Percentiles rank a stretch among this genome's conserved stretches.
Conservation (phyloP, 2,329 filamentous ascomycete species). For the Diplodia corticola region DNA sequence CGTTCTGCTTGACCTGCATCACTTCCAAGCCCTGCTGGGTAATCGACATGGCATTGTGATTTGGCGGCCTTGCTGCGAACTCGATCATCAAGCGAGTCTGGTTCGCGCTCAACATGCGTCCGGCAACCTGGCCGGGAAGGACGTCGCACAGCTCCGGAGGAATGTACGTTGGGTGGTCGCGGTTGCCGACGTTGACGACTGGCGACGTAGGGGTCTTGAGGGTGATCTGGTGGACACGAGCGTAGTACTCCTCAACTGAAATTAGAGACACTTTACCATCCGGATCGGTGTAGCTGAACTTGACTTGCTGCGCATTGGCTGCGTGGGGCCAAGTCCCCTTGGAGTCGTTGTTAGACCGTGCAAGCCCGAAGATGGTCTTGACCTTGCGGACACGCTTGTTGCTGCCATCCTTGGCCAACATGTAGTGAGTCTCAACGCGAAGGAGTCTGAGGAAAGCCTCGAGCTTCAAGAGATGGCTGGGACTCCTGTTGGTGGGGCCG, state of each 20-base stretch:
- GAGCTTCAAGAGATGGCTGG: slow-evolving; percentile 15
- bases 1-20: slow-evolving; percentile 17
- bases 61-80: slow-evolving; percentile 35
- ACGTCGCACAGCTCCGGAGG: slow-evolving; percentile 37
- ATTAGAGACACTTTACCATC: slow-evolving; percentile 19
- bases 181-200: slow-evolving; percentile 33
- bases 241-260: slow-evolving; percentile 18
- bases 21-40: slow-evolving; percentile 18
- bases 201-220: slow-evolving; percentile 31
- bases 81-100: slow-evolving; percentile 37
- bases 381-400: slow-evolving; percentile 38
- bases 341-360: slow-evolving; percentile 38
- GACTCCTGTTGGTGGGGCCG: slow-evolving; percentile 24
- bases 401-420: slow-evolving; percentile 38
- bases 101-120: slow-evolving; percentile 28
- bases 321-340: slow-evolving; percentile 26
- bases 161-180: slow-evolving; percentile 33
- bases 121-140: slow-evolving; percentile 35
- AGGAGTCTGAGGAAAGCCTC: slow-evolving; percentile 41
- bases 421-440: slow-evolving; percentile 43
- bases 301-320: slow-evolving; percentile 20
- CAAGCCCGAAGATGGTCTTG: slow-evolving; percentile 44
- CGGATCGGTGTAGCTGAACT: slow-evolving; percentile 8
- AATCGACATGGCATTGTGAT: slow-evolving; percentile 30
- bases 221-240: slow-evolving; percentile 28